Evolutionary conservation across 257 asterid species (phyloP).

Genomic region (Ajuga chamaepitys): DNA sequence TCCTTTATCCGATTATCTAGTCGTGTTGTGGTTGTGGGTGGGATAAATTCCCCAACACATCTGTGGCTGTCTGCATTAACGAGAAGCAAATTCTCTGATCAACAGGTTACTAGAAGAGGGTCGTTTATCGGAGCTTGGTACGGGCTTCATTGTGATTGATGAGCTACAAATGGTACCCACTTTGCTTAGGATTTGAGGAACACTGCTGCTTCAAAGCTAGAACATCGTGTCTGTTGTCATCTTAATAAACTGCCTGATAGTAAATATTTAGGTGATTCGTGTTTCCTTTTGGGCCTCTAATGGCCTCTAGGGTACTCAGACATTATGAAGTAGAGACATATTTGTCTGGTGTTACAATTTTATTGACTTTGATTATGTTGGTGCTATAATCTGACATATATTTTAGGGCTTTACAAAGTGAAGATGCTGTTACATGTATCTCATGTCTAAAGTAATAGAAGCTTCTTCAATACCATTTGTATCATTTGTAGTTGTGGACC

Average conservation of each 20-base stretch:
- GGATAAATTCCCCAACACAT: too few species aligned
- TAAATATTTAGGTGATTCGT: too few species aligned
- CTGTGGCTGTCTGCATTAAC: conserved; percentile 91
- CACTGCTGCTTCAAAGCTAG: not conserved
- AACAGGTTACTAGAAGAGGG: conserved; percentile 90
- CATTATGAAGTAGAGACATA: too few species aligned
- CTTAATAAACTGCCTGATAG: too few species aligned
- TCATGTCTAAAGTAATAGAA: not conserved
- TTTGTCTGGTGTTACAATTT: too few species aligned
- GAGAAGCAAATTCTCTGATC: conserved; percentile 93
- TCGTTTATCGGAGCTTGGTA: conserved; percentile 90
- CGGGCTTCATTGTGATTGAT: conserved; percentile 95
- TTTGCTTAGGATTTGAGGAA: conserved; percentile 19
- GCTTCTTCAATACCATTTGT: not conserved
- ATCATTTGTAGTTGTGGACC: not conserved
- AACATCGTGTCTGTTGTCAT: not conserved
- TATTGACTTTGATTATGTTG: too few species aligned
- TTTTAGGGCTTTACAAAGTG: not conserved
- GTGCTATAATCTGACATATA: not conserved
- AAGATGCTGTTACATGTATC: not conserved
- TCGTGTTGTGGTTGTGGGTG: too few species aligned
- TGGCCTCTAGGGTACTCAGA: too few species aligned
- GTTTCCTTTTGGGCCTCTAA: not conserved
- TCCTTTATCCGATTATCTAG: too few species aligned
- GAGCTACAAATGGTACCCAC: conserved; percentile 93